Evolutionary conservation across 2,329 filamentous ascomycete species (phyloP), one percentile per base, ranked within the genome.

Genomic region (Helminthosporium solani): DNA sequence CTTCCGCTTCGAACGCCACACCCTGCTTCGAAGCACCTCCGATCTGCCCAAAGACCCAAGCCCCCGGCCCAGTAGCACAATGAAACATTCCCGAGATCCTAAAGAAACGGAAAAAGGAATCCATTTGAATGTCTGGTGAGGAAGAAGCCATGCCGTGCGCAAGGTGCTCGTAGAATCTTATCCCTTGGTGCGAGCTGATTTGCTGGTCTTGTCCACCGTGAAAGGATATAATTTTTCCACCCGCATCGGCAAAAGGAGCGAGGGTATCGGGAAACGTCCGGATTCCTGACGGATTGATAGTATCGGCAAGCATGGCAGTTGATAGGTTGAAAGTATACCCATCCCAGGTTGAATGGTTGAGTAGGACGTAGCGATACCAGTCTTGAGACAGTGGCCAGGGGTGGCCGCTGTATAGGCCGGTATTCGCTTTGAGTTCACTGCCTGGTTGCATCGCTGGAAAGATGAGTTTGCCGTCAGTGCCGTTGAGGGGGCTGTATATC

Each of bases 31-130:
- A 56, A 15, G 53, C 53, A 0, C 56, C 54, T 1, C 56, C 55
- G 11, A 48, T 51, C 30, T 67, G 58, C 1, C 66, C 65, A 31
- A 69, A 42, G 14, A 56, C 53, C 58, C 59, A 67, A 1, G 77
- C 77, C 0, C 78, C 76, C 0, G 58, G 63, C 1, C 78, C 78
- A 2, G 69, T 67, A 30, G 51, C 61, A 56, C 78, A 81, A 61
- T 81, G 79, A 7, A 63, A 67, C 75, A 80, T 77, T 3, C 78
- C 79, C 34, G 61, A 75, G 56, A 75, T 75, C 31, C 73, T 70
- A 66, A 81, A 81, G 61, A 73, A 74, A 19, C 78, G 70, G 43
- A 74, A 63, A 52, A 73, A 76, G 2, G 61, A 52, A 46, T 73
- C 69, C 7, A 73, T 47, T 11, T 33, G 19, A 21, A n/a, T 20